A percentile compares a stretch with the other conserved stretches of the same genome.
phyloP scores from a whole-genome alignment of 345 rosid genomes.

The Mangifera indica region DNA sequence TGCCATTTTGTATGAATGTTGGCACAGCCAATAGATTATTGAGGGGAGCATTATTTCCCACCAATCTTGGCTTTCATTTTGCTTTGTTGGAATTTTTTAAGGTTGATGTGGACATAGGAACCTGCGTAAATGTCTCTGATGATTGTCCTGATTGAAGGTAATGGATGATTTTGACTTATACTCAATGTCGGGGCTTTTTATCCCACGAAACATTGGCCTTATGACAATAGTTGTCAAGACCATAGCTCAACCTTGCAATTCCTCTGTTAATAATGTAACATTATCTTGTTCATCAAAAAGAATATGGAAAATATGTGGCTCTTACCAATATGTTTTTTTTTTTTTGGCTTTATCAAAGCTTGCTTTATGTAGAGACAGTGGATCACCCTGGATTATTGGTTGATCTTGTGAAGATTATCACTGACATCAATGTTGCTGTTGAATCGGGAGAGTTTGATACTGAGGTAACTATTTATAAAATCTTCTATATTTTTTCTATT shows the following conservation, averaged over 20 bases:
- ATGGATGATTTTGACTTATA: conserved; percentile 20
- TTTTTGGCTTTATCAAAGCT: conserved; percentile 39
- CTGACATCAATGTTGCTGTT: conserved; percentile 75
- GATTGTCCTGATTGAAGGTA: conserved; percentile 89
- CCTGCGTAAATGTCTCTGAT: conserved; percentile 57
- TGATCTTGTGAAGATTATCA: conserved; percentile 75
- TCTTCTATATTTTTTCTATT: not conserved
- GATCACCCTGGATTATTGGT: conserved; percentile 94
- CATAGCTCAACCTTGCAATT: not conserved
- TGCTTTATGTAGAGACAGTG: conserved; percentile 86
- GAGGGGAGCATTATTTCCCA: conserved; percentile 13
- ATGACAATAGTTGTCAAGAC: conserved; percentile 7
- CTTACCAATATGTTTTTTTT: not conserved
- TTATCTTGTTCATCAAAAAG: not conserved
- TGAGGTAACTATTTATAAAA: conserved; percentile 47
- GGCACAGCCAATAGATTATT: conserved; percentile 3
- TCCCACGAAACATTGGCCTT: conserved; percentile 4
- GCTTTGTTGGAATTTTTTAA: conserved; percentile 29
- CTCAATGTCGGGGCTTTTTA: conserved; percentile 11
- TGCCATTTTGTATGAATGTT: conserved; percentile 4
- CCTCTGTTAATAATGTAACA: conserved; percentile 10
- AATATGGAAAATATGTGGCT: conserved; percentile 8
- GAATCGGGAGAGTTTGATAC: conserved; percentile 99
- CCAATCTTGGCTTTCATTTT: conserved; percentile 18
- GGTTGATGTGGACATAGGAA: conserved; percentile 98